Percentiles rank a stretch among this genome's conserved stretches.
These are phyloP conservation scores for Albugo laibachii DNA, from an alignment of 352 stramenopile genomes.

Conservation along the genomic window DNA sequence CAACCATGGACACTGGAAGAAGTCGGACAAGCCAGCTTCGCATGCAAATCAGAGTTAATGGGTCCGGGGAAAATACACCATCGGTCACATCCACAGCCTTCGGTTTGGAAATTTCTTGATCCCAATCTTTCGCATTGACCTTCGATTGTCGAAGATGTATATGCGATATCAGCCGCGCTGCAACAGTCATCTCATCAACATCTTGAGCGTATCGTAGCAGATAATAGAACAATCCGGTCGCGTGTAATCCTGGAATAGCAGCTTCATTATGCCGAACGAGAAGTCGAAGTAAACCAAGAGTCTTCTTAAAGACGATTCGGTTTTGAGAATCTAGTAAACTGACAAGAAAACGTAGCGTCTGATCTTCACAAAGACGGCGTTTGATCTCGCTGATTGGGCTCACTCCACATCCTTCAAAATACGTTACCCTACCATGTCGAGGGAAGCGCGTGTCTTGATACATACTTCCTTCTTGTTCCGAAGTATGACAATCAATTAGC, in stretches of 20 bases:
- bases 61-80: slow-evolving; percentile 53
- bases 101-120: no score
- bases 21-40: slow-evolving; percentile 70
- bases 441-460: slow-evolving; percentile 58
- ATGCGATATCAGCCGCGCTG: slow-evolving; percentile 52
- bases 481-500: slow-evolving; percentile 66
- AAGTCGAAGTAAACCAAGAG: slow-evolving; percentile 52
- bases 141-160: slow-evolving; percentile 67
- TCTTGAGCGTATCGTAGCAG: slow-evolving; percentile 58
- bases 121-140: slow-evolving; percentile 21
- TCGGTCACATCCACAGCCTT: slow-evolving; percentile 67
- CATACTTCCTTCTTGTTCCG: slow-evolving; percentile 61
- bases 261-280: slow-evolving; percentile 70
- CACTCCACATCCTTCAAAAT: slow-evolving; percentile 62
- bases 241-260: slow-evolving; percentile 66
- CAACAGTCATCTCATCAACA: slow-evolving; percentile 67
- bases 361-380: slow-evolving; percentile 41
- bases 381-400: slow-evolving; percentile 67
- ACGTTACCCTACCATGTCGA: slow-evolving; percentile 55
- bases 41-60: slow-evolving; percentile 61
- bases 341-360: slow-evolving; percentile 63
- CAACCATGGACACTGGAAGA: slow-evolving; percentile 70
- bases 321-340: slow-evolving; percentile 62
- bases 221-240: slow-evolving; percentile 76
- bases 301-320: slow-evolving; percentile 72